Conservation (phyloP, 441 rosid species). For the Pelargonium cotyledonis region DNA sequence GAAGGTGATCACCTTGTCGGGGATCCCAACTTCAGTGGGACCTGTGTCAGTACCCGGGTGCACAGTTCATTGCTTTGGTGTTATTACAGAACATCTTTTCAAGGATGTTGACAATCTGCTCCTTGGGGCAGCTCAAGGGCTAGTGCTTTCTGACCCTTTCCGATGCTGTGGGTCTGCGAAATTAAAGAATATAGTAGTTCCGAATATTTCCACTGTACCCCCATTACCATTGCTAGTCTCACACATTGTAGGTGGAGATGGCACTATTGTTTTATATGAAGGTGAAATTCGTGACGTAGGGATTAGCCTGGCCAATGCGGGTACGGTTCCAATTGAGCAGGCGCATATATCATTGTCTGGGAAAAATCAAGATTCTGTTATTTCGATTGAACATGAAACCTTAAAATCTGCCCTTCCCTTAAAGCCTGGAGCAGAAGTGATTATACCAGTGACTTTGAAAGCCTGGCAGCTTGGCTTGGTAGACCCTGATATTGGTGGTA, state of each 20-base stretch:
- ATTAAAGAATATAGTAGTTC: constrained; percentile 66
- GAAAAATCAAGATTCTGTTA: constrained; percentile 86
- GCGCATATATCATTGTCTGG: constrained; percentile 91
- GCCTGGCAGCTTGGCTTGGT: constrained; percentile 79
- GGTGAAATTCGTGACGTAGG: constrained; percentile 81
- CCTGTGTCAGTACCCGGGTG: constrained; percentile 78
- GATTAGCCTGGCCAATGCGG: constrained; percentile 91
- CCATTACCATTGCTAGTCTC: constrained; percentile 78
- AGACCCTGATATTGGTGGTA: constrained; percentile 50
- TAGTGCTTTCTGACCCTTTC: constrained; percentile 96
- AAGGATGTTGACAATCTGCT: constrained; percentile 93
- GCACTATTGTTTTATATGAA: constrained; percentile 84
- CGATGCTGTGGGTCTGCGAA: constrained; percentile 86
- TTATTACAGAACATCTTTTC: constrained; percentile 85
- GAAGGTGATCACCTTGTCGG: constrained; percentile 87
- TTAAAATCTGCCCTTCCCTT: constrained; percentile 75
- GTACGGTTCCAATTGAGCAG: constrained; percentile 84
- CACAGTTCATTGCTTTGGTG: constrained; percentile 90
- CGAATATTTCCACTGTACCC: constrained; percentile 72
- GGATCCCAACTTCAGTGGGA: constrained; percentile 85
- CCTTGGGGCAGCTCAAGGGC: constrained; percentile 96
- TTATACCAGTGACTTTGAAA: constrained; percentile 71
- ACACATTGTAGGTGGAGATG: constrained; percentile 82
- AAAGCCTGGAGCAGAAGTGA: constrained; percentile 92
- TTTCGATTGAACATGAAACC: constrained; percentile 61